A percentile compares a stretch with the other conserved stretches of the same genome.
phyloP scores from a whole-genome alignment of 176 grass and related monocot species.

The Eleusine coracana region DNA sequence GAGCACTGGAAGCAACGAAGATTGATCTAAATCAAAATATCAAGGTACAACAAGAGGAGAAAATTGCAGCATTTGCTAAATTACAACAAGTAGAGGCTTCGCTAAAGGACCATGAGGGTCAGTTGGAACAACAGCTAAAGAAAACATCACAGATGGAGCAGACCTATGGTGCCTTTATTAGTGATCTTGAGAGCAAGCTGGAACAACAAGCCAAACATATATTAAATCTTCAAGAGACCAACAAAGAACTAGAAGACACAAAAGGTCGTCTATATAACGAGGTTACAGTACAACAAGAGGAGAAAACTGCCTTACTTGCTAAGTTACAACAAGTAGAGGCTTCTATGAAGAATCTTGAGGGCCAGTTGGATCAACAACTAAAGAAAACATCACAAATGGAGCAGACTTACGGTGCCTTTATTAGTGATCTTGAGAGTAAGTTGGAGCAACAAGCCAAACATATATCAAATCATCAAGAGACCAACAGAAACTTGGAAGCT shows the following conservation, averaged over 20 bases:
- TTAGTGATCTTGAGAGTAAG: too few relatives aligned
- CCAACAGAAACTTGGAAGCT: too few relatives aligned
- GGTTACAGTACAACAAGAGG: slow-evolving; percentile 24
- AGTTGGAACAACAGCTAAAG: slow-evolving; percentile 47
- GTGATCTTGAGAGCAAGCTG: slow-evolving; percentile 50
- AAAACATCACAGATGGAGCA: slow-evolving; percentile 34
- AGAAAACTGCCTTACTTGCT: slow-evolving; percentile 37
- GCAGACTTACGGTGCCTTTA: too few relatives aligned
- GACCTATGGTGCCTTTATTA: slow-evolving; percentile 22
- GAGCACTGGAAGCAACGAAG: too few relatives aligned
- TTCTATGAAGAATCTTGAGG: slow-evolving; percentile 32
- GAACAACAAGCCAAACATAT: slow-evolving; percentile 52
- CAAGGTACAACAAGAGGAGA: slow-evolving; percentile 18
- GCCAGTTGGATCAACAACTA: too few relatives aligned
- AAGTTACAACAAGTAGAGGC: slow-evolving; percentile 39
- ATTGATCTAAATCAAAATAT: slow-evolving; percentile 4
- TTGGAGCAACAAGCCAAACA: too few relatives aligned
- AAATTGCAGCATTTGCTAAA: neutral
- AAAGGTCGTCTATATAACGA: slow-evolving; percentile 47
- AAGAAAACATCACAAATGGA: too few relatives aligned
- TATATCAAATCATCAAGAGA: too few relatives aligned
- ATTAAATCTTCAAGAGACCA: slow-evolving; percentile 45
- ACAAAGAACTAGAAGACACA: slow-evolving; percentile 30
- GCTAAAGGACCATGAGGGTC: slow-evolving; percentile 42
- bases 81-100: slow-evolving; percentile 31